Percentiles rank a stretch among this genome's conserved stretches.
Conservation (phyloP, 192 early-diverging fungal genomes). For the Podila epicladia region DNA sequence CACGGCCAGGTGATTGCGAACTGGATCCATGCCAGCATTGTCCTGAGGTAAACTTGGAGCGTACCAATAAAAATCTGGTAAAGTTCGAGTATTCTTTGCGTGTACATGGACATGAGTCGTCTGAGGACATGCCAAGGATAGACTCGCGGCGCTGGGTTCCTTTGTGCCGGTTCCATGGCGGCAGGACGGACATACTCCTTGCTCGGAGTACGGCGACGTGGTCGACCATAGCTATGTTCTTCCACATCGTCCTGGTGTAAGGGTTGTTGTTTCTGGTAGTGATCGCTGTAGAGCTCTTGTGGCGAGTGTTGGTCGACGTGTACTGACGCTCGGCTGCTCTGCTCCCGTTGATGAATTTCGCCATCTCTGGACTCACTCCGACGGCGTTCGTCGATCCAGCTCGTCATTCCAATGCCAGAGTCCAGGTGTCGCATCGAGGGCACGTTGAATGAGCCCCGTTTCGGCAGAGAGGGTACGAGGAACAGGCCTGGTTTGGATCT, state of each 20-base stretch:
- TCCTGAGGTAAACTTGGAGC: background rate
- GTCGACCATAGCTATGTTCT: background rate
- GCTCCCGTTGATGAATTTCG: background rate
- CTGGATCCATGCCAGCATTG: background rate
- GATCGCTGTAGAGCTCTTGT: background rate
- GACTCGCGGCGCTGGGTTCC: background rate
- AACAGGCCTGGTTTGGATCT: background rate
- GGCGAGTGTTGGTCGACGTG: background rate
- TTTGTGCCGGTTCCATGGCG: background rate
- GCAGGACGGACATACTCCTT: background rate
- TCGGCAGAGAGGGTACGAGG: background rate
- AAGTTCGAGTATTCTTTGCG: background rate
- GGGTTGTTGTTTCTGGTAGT: background rate
- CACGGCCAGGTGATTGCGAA: constrained; percentile 20
- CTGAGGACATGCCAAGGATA: constrained; percentile 42
- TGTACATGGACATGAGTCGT: background rate
- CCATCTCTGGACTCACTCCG: background rate
- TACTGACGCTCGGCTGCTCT: background rate
- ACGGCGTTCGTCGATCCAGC: constrained; percentile 10
- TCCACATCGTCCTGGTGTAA: background rate
- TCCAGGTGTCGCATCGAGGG: constrained; percentile 27
- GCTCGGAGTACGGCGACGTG: background rate
- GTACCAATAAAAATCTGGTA: background rate
- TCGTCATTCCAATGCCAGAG: constrained; percentile 30
- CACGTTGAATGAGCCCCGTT: background rate